A percentile compares a stretch with the other conserved stretches of the same genome.
These are phyloP conservation scores for Russula abietina DNA, from an alignment of 768 basidiomycete genomes.

Conservation along the genomic window DNA sequence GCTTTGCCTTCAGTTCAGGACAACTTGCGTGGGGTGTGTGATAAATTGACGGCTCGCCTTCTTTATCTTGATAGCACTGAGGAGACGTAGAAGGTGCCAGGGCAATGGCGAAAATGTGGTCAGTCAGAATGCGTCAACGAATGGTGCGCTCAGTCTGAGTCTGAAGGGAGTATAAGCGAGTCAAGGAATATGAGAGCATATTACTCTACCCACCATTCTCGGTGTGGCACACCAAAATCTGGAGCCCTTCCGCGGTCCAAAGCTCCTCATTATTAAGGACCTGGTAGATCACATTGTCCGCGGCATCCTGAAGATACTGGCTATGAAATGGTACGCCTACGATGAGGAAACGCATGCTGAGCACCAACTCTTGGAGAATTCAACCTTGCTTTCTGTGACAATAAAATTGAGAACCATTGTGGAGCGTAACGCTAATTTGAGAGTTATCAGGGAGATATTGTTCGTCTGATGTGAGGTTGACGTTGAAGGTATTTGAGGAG, in stretches of 20 bases:
- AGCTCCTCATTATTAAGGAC: slow-evolving; percentile 75
- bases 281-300: slow-evolving; percentile 68
- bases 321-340: slow-evolving; percentile 97
- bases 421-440: slow-evolving; percentile 77
- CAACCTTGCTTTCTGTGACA: slow-evolving; percentile 89
- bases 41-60: no score
- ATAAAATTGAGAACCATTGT: slow-evolving; percentile 93
- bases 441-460: slow-evolving; percentile 75
- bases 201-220: slow-evolving; percentile 67
- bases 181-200: no score
- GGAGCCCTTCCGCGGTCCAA: slow-evolving; percentile 63
- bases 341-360: slow-evolving; percentile 89
- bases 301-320: slow-evolving; percentile 65
- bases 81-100: no score
- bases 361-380: slow-evolving; percentile 91
- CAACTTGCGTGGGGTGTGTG: no score
- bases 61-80: no score
- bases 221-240: slow-evolving; percentile 86
- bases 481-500: slow-evolving; percentile 68
- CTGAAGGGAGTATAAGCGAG: no score
- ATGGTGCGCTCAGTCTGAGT: no score
- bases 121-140: no score
- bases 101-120: no score
- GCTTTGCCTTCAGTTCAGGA: no score
- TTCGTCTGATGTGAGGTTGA: slow-evolving; percentile 87